phyloP scores from a whole-genome alignment of 352 stramenopile genomes.

The Globisporangium paddicum region DNA sequence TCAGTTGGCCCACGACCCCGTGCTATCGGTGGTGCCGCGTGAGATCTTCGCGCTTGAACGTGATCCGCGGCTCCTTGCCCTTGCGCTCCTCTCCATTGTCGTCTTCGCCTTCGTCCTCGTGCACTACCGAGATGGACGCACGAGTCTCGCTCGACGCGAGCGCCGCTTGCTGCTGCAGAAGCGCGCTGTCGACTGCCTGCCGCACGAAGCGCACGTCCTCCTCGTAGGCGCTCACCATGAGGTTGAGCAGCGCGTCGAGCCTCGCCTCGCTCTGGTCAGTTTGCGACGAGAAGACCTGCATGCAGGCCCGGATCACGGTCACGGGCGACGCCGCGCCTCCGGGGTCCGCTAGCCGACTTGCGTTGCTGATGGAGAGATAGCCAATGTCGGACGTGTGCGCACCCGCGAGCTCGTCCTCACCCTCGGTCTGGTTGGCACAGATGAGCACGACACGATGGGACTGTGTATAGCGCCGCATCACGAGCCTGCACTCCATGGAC shows the following conservation, averaged over 20 bases:
- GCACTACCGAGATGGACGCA: too few relatives aligned
- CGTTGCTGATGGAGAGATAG: slow-evolving; percentile 6
- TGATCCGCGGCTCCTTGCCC: too few relatives aligned
- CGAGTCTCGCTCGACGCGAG: too few relatives aligned
- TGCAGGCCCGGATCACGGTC: slow-evolving; percentile 1
- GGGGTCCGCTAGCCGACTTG: background rate
- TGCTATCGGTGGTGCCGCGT: too few relatives aligned
- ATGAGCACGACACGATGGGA: slow-evolving; percentile 24
- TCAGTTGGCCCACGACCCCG: too few relatives aligned
- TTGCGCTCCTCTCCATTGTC: too few relatives aligned
- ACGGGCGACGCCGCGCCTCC: background rate
- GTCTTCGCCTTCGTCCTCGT: too few relatives aligned
- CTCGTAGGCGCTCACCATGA: slow-evolving; percentile 4
- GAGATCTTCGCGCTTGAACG: too few relatives aligned
- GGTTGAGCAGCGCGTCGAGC: background rate
- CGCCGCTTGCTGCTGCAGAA: background rate
- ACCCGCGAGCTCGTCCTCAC: slow-evolving; percentile 24
- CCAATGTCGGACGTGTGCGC: slow-evolving; percentile 26
- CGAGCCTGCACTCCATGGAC: slow-evolving; percentile 21
- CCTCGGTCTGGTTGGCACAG: slow-evolving; percentile 25
- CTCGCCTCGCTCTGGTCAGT: background rate
- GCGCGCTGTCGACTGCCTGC: background rate
- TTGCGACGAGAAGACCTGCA: slow-evolving; percentile 1
- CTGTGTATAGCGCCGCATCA: slow-evolving; percentile 30
- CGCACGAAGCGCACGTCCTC: slow-evolving; percentile 5